These are phyloP conservation scores for Pestalotiopsis sp. DNA, from an alignment of 2,329 filamentous ascomycete genomes.

Conservation along the genomic window DNA sequence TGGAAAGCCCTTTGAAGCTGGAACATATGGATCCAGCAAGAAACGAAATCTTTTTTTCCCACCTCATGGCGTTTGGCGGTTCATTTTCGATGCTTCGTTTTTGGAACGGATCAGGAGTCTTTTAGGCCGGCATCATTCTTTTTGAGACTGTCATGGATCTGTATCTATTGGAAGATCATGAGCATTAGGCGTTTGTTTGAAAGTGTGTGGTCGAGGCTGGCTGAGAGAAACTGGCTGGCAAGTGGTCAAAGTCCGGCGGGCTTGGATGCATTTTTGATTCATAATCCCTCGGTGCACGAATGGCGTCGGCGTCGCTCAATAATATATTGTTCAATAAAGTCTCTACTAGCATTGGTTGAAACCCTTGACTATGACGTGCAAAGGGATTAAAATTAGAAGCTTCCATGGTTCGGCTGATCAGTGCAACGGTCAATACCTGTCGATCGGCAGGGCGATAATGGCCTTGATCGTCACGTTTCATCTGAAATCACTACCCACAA, in stretches of 20 bases:
- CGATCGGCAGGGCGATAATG: not conserved
- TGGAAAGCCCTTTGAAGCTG: not conserved
- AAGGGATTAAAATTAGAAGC: no score
- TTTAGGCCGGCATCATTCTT: constrained; percentile 1
- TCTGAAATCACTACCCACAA: not conserved
- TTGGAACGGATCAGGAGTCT: constrained; percentile 8
- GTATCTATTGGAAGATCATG: not conserved
- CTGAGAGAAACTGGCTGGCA: not conserved
- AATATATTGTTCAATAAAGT: constrained; percentile 10
- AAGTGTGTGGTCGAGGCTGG: not conserved
- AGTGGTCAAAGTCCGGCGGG: not conserved
- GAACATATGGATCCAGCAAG: not conserved
- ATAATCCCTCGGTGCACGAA: constrained; percentile 20
- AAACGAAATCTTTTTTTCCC: constrained; percentile 12
- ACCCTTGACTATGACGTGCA: no score
- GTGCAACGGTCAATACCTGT: no score
- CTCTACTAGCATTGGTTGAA: not conserved
- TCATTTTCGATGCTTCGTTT: constrained; percentile 6
- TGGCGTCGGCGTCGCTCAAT: constrained; percentile 23
- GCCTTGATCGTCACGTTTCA: not conserved
- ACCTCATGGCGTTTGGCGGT: constrained; percentile 12
- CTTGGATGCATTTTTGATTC: constrained; percentile 17
- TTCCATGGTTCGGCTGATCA: no score
- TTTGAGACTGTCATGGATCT: constrained; percentile 2
- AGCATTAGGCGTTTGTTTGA: constrained; percentile 6